Evolutionary conservation across 177 flowering plant species (phyloP).

Genomic region (Vitis hybrid): DNA sequence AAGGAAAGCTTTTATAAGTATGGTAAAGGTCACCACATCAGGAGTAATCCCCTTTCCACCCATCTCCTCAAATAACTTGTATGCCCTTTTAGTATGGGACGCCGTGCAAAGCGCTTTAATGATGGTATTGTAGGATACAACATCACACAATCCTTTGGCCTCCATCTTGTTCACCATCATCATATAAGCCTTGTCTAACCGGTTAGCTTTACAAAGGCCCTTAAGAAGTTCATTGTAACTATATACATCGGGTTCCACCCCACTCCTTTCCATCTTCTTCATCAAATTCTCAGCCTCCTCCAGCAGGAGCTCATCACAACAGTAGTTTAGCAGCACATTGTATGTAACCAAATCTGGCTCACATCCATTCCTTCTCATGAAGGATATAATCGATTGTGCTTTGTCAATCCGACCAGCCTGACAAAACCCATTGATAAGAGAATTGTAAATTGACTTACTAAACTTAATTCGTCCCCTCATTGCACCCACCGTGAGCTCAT

Average conservation of each 20-base stretch:
- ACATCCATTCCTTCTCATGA: slow-evolving; percentile 76
- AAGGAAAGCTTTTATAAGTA: slow-evolving; percentile 71
- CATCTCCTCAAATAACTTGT: slow-evolving; percentile 74
- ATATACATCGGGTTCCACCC: slow-evolving; percentile 66
- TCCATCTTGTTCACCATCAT: slow-evolving; percentile 70
- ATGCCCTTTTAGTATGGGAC: slow-evolving; percentile 43
- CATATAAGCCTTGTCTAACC: slow-evolving; percentile 60
- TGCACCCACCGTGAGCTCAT: slow-evolving; percentile 64
- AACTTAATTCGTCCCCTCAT: slow-evolving; percentile 45
- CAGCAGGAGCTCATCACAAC: slow-evolving; percentile 64
- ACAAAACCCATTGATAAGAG: slow-evolving; percentile 87
- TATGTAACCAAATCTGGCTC: slow-evolving; percentile 83
- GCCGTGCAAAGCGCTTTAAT: slow-evolving; percentile 62
- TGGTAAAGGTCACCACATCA: slow-evolving; percentile 78
- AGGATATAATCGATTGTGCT: slow-evolving; percentile 67
- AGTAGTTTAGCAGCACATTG: slow-evolving; percentile 70
- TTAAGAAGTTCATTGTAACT: slow-evolving; percentile 89
- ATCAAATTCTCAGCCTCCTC: slow-evolving; percentile 74
- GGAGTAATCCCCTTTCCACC: slow-evolving; percentile 55
- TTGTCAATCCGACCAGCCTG: slow-evolving; percentile 61
- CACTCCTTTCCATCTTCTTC: slow-evolving; percentile 60
- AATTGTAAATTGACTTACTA: slow-evolving; percentile 54
- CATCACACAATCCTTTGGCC: slow-evolving; percentile 58
- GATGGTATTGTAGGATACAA: slow-evolving; percentile 77
- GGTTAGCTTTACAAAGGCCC: slow-evolving; percentile 76